These are phyloP conservation scores for Galeopsis tetrahit DNA, from an alignment of 257 asterid species.

Conservation along the genomic window DNA sequence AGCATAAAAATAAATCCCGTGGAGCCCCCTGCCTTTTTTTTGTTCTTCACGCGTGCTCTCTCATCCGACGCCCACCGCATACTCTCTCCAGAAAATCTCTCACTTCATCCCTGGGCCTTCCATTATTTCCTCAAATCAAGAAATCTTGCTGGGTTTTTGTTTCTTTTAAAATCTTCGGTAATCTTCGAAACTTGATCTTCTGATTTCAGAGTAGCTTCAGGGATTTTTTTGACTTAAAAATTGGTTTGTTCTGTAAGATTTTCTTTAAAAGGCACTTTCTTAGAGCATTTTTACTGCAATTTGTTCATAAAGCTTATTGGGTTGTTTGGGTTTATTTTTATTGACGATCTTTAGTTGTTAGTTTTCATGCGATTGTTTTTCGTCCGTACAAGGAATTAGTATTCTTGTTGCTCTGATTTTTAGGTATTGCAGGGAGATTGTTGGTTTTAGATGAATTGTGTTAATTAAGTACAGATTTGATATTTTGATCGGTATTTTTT, in stretches of 20 bases:
- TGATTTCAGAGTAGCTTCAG: not conserved
- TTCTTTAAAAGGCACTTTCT: not conserved
- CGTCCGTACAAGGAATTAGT: too few relatives aligned
- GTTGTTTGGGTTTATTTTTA: not conserved
- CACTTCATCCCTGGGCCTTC: not conserved
- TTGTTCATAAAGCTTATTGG: slow-evolving; percentile 1
- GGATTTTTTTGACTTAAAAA: not conserved
- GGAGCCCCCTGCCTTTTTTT: slow-evolving; percentile 53
- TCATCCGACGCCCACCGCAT: slow-evolving; percentile 57
- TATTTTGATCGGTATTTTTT: not conserved
- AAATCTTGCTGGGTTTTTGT: slow-evolving; percentile 7
- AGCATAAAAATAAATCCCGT: too few relatives aligned
- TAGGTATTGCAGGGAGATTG: not conserved
- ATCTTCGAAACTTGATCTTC: not conserved
- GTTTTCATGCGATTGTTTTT: too few relatives aligned
- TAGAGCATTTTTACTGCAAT: not conserved
- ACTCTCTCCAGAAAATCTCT: slow-evolving; percentile 22
- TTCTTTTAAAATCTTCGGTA: slow-evolving; percentile 23
- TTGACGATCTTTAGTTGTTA: not conserved
- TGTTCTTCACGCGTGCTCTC: slow-evolving; percentile 81
- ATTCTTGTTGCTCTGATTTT: not conserved
- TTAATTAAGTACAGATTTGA: not conserved
- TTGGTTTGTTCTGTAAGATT: not conserved
- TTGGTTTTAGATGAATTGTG: too few relatives aligned
- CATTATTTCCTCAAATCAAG: not conserved